Evolutionary conservation across 345 rosid species (phyloP), one percentile per base, ranked within the genome.

Genomic region (Populus pruinosa): DNA sequence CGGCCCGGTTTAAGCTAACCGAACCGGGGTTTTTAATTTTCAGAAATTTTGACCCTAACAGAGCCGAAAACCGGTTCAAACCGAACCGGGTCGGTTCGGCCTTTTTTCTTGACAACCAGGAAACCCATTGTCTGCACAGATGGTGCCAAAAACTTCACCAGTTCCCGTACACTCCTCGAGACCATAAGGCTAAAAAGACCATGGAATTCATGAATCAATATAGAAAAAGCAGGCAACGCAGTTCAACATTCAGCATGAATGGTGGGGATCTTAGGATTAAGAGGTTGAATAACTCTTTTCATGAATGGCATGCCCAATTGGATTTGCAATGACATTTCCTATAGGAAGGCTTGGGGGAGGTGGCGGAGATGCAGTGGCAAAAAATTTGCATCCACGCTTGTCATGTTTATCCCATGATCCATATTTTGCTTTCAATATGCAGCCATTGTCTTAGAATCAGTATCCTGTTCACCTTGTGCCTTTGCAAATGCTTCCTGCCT

Each of bases 271-370:
- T 78, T 74, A 71, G 81, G 71, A 78, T 72, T 80, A 39, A 33
- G 50, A 77, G 67, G 44, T 85, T 64, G 87, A 82, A 36, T 25
- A 29, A 71, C 55, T 56, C 65, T 67, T 69, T 56, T 41, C 47
- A 63, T 69, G 66, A 31, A 65, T 31, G 71, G 76, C 76, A 77
- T 81, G 79, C 69, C 79, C 74, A 78, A 79, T 77, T 0, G 89
- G 83, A 76, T 84, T 90, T 72, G 77, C 79, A 18, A 64, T 70
- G 70, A 76, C 88, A 84, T 79, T 89, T 81, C 84, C 90, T 67
- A 66, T 75, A 2, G 81, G 56, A 53, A 73, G 76, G 21, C 77
- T 59, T 33, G 81, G 75, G 9, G 86, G 85, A 71, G 90, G 91
- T 72, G 85, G 88, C 35, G 86, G 87, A 87, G 89, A 69, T 85